Evolutionary conservation across 495 filamentous ascomycete species (phyloP), one percentile per base, ranked within the genome.

Genomic region (Choiromyces venosus): DNA sequence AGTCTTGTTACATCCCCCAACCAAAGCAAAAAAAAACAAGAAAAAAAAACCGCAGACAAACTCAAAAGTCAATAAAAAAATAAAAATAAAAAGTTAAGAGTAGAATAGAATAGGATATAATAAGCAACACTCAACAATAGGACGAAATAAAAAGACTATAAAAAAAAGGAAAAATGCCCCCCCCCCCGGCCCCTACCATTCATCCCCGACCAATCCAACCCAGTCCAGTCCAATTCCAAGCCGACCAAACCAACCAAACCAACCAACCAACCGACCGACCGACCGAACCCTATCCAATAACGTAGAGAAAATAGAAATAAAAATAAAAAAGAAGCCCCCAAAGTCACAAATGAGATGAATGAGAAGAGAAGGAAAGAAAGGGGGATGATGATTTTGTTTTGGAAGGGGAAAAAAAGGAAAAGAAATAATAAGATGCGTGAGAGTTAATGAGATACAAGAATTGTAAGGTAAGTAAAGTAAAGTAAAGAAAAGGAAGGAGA

Each of bases 361-460:
- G n/a, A 61, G 52, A 12, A 10, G 18, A 42, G 18, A 19, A 12
- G 18, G 16, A 29, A 12, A 61, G 10, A 14, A 61, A 61, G 25
- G 10, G 7, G 10, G n/a, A 61, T 9, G 9, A 61, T 16, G n/a
- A n/a, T n/a, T n/a, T n/a, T n/a, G n/a, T n/a, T n/a, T n/a, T n/a
- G n/a, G n/a, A n/a, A n/a, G n/a, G n/a, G n/a, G n/a, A n/a, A 29
- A 2, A 7, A 52, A 52, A 52, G 21, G 44, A 10, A n/a, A 52
- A n/a, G 21, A 29, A 61, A 61, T 61, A 61, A 61, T 61, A 29
- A 61, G 10, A 29, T 1, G 52, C 37, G 65, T 75, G 68, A 69
- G 66, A 64, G 56, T 52, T 66, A 72, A 77, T 77, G 75, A 76
- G 69, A 67, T 74, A 79, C 78, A 73, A 68, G 72, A 77, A 82